Conservation (phyloP, 2,329 filamentous ascomycete genomes). For the Cytospora paraplurivora region DNA sequence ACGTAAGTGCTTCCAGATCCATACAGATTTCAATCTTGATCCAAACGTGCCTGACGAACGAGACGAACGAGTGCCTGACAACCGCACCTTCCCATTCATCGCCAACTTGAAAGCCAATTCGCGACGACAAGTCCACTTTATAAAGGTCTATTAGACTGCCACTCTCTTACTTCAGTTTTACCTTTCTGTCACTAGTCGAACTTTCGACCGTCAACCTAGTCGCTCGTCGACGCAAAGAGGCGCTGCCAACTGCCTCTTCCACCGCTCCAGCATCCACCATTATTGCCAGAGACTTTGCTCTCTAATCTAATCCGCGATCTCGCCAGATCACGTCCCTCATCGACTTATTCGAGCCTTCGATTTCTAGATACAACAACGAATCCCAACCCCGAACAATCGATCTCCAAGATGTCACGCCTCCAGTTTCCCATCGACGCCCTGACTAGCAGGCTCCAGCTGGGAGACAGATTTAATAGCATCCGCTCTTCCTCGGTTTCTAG, state of each 20-base stretch:
- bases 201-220: conserved; percentile 12
- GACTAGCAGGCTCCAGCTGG: conserved; percentile 86
- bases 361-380: neutral
- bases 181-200: conserved; percentile 5
- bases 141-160: conserved; percentile 20
- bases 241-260: conserved; percentile 15
- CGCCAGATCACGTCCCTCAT: neutral
- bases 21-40: neutral
- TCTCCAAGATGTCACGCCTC: conserved; percentile 72
- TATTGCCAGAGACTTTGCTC: neutral
- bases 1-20: neutral
- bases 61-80: neutral
- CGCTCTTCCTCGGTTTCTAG: conserved; percentile 76
- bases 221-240: conserved; percentile 21
- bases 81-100: conserved; percentile 10
- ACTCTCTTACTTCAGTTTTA: conserved; percentile 4
- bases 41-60: neutral
- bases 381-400: neutral
- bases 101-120: conserved; percentile 2
- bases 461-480: conserved; percentile 81
- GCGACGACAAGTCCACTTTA: conserved; percentile 15
- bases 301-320: neutral
- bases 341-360: neutral
- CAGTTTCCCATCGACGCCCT: conserved; percentile 90
- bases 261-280: neutral